A percentile compares a stretch with the other conserved stretches of the same genome.
Conservation (phyloP, 805 yeast species). For the Ogataea angusta region DNA sequence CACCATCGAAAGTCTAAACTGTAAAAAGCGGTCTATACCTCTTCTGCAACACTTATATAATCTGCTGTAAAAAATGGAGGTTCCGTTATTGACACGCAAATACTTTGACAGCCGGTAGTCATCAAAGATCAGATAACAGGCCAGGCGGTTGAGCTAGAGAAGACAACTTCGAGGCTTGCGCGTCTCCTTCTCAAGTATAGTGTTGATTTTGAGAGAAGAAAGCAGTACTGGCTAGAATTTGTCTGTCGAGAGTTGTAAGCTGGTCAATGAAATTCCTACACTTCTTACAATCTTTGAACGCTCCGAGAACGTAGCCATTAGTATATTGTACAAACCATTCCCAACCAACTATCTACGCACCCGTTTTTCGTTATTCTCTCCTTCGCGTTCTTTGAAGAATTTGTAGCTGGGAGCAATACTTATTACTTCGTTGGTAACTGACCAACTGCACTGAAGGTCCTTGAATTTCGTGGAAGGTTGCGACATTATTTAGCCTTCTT, state of each 20-base stretch:
- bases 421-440: constrained; percentile 21
- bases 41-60: constrained; percentile 4
- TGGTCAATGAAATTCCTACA: no score
- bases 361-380: neutral
- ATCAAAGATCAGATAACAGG: neutral
- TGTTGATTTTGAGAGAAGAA: no score
- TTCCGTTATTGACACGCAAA: neutral
- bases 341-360: no score
- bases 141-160: no score
- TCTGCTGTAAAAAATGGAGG: constrained; percentile 11
- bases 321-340: no score
- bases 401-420: constrained; percentile 19
- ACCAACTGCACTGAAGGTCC: constrained; percentile 19
- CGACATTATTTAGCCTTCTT: constrained; percentile 45
- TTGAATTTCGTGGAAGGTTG: neutral
- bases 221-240: no score
- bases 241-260: no score
- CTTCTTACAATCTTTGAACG: no score
- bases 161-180: no score
- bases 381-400: constrained; percentile 12
- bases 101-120: neutral
- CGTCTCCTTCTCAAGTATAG: no score
- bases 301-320: no score
- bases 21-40: constrained; percentile 1
- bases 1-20: constrained; percentile 1